Conservation (phyloP, 495 filamentous ascomycete genomes). For the Friedmanniomyces endolithicus region DNA sequence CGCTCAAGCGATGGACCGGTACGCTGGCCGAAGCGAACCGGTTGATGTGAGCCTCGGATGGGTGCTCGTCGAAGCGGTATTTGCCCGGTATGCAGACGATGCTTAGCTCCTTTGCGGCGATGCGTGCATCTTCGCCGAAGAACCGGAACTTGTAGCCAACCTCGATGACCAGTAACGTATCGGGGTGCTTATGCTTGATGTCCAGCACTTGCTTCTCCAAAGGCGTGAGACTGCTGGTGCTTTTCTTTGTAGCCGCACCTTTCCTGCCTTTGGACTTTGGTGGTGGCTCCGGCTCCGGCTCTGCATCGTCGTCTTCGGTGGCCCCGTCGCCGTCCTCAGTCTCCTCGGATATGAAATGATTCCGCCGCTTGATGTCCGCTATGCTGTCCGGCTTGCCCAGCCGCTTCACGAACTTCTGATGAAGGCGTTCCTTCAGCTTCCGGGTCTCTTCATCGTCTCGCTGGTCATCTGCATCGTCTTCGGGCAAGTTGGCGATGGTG, state of each 20-base stretch:
- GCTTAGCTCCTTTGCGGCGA: conserved; percentile 78
- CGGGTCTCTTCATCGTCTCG: conserved; percentile 29
- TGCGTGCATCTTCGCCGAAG: conserved; percentile 91
- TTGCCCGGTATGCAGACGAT: conserved; percentile 98
- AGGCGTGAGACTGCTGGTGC: conserved; percentile 68
- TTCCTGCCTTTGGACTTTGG: conserved; percentile 45
- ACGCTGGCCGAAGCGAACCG: conserved; percentile 94
- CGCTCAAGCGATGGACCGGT: conserved; percentile 79
- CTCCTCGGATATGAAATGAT: conserved; percentile 41
- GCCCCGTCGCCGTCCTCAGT: conserved; percentile 28
- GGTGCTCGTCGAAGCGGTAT: conserved; percentile 86
- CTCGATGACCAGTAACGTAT: conserved; percentile 78
- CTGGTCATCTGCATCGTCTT: conserved; percentile 37
- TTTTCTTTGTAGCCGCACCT: conserved; percentile 59
- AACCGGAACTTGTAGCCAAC: conserved; percentile 98
- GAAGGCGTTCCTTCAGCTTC: conserved; percentile 54
- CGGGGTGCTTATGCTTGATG: conserved; percentile 83
- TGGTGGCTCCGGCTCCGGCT: conserved; percentile 33
- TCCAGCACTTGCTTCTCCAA: conserved; percentile 89
- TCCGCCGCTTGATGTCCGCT: conserved; percentile 49
- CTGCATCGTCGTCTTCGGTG: conserved; percentile 27
- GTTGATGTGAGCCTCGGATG: conserved; percentile 84
- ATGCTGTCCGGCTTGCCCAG: conserved; percentile 75
- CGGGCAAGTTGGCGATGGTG: conserved; percentile 2
- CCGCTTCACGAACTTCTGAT: conserved; percentile 79